Conservation (phyloP, 2,329 filamentous ascomycete species). For the Penicillium sp. region DNA sequence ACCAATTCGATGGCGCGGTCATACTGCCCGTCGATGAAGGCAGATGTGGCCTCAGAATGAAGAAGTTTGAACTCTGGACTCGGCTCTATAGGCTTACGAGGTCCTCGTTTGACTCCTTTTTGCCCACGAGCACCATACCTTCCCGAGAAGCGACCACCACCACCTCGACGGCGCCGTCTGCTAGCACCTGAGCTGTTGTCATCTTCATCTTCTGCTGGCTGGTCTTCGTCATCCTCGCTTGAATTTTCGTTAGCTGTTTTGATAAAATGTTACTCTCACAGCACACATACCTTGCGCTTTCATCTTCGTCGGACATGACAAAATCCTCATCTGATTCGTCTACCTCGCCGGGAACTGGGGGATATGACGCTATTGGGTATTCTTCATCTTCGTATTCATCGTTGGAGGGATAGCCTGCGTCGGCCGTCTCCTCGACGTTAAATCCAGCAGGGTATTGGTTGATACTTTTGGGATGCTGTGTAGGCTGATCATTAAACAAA, state of each 20-base stretch:
- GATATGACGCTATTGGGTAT: slow-evolving; percentile 1
- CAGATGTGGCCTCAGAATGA: slow-evolving; percentile 50
- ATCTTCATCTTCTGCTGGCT: slow-evolving; percentile 25
- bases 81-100: slow-evolving; percentile 49
- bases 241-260: slow-evolving; percentile 8
- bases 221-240: slow-evolving; percentile 28
- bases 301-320: slow-evolving; percentile 23
- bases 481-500: slow-evolving; percentile 30
- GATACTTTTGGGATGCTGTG: slow-evolving; percentile 6
- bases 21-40: slow-evolving; percentile 51
- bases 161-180: slow-evolving; percentile 32
- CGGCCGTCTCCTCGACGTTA: slow-evolving; percentile 13
- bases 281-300: slow-evolving; percentile 29
- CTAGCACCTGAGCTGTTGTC: slow-evolving; percentile 26
- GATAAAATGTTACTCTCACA: neutral
- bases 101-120: slow-evolving; percentile 50
- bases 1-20: slow-evolving; percentile 46
- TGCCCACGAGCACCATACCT: slow-evolving; percentile 43
- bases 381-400: slow-evolving; percentile 16
- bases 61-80: slow-evolving; percentile 50
- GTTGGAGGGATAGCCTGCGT: slow-evolving; percentile 13
- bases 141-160: slow-evolving; percentile 38
- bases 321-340: slow-evolving; percentile 29
- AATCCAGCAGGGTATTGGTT: slow-evolving; percentile 6
- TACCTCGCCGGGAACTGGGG: slow-evolving; percentile 10